phyloP scores from a whole-genome alignment of 1,284 basidiomycete species.

The Irpex rosettiformis region DNA sequence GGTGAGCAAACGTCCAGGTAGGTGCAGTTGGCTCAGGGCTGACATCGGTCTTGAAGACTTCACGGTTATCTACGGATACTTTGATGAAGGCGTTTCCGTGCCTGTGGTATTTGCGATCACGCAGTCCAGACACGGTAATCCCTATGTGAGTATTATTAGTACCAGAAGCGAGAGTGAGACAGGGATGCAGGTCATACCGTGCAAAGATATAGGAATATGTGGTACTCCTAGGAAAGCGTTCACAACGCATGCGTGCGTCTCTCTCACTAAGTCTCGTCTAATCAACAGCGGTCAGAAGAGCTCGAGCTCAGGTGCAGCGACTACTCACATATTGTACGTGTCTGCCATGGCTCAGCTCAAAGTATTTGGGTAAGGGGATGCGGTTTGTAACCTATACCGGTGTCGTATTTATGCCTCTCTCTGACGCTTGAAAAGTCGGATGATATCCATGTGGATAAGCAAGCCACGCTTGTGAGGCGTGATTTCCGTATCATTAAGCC shows the following conservation, averaged over 20 bases:
- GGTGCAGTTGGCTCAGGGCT: not conserved
- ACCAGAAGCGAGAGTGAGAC: not conserved
- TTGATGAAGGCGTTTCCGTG: not conserved
- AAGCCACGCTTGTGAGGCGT: too few relatives aligned
- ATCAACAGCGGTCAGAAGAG: too few relatives aligned
- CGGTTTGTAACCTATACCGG: not conserved
- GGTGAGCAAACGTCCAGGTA: not conserved
- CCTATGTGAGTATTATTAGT: not conserved
- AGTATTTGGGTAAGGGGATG: too few relatives aligned
- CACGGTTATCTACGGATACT: not conserved
- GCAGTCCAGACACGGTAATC: not conserved
- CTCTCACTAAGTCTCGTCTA: not conserved
- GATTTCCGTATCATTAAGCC: too few relatives aligned
- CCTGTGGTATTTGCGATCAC: not conserved
- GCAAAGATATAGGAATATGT: not conserved
- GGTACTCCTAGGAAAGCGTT: not conserved
- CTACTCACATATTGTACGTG: not conserved
- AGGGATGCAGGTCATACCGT: not conserved
- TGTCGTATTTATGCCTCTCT: not conserved
- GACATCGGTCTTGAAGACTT: not conserved
- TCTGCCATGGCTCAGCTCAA: not conserved
- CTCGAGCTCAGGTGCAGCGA: too few relatives aligned
- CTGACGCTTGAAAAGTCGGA: too few relatives aligned
- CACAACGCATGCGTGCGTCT: not conserved
- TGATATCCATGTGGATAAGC: too few relatives aligned